These are phyloP conservation scores for Colletotrichum liaoningense DNA, from an alignment of 2,329 filamentous ascomycete genomes.

Conservation along the genomic window DNA sequence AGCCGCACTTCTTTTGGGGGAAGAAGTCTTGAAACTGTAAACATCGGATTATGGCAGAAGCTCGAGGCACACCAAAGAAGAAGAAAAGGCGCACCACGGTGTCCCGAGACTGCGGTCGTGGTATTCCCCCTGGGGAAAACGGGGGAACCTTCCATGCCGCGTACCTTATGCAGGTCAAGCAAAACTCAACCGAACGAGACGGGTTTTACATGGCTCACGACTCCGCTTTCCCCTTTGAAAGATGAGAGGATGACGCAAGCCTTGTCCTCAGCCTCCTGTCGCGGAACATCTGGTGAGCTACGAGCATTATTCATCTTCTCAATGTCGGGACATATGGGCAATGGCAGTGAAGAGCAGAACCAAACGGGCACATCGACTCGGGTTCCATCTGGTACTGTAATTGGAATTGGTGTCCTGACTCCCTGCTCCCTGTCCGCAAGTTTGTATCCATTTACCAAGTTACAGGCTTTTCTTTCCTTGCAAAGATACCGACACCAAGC, in stretches of 20 bases:
- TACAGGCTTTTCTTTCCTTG: not conserved
- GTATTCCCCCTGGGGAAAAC: not conserved
- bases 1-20: not conserved
- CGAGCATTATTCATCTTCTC: not conserved
- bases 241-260: conserved; percentile 8
- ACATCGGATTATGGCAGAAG: conserved; percentile 14
- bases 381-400: not conserved
- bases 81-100: not conserved
- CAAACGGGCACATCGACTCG: not conserved
- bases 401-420: not conserved
- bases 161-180: conserved; percentile 1
- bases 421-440: not conserved
- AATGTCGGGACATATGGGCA: not conserved
- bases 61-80: not conserved
- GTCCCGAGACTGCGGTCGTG: conserved; percentile 23
- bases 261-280: not conserved
- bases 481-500: not conserved
- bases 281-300: not conserved
- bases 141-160: conserved; percentile 10
- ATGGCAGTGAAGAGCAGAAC: not conserved
- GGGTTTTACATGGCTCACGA: not conserved
- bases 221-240: not conserved
- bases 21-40: conserved; percentile 25
- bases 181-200: conserved; percentile 4
- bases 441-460: too few species aligned